Evolutionary conservation across 2,329 filamentous ascomycete species (phyloP).

Genomic region (Pezizomycotina sp.): DNA sequence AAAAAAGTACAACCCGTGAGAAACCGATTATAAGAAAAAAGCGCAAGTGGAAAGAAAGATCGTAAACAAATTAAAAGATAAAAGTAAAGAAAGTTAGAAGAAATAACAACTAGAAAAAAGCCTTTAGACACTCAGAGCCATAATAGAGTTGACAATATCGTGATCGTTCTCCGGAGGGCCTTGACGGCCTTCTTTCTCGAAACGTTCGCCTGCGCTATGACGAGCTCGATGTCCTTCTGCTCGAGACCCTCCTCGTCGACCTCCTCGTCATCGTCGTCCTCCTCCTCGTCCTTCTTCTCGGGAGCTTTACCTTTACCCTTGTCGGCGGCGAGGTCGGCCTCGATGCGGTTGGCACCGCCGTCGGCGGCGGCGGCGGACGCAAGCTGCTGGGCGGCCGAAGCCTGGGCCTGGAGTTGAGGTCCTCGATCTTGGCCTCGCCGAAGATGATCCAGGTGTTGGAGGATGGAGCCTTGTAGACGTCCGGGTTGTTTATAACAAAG

Average conservation of each 20-base stretch:
- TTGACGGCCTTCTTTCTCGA: conserved; percentile 98
- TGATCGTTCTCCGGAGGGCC: conserved; percentile 98
- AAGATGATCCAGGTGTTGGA: conserved; percentile 98
- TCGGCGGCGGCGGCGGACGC: conserved; percentile 50
- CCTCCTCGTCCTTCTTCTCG: conserved; percentile 55
- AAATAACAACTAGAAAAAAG: too few species aligned
- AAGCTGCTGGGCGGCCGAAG: conserved; percentile 87
- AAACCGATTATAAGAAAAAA: too few species aligned
- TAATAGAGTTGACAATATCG: conserved; percentile 99
- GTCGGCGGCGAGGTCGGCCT: conserved; percentile 45
- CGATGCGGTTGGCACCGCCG: conserved; percentile 49
- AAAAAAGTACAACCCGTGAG: too few species aligned
- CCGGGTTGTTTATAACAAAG: conserved; percentile 98
- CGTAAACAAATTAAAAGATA: too few species aligned
- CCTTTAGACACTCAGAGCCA: too few species aligned
- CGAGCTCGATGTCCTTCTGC: conserved; percentile 97
- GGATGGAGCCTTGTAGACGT: conserved; percentile 97
- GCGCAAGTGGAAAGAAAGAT: too few species aligned
- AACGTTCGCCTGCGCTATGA: conserved; percentile 76
- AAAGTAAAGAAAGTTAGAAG: too few species aligned
- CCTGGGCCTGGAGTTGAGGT: conserved; percentile 97
- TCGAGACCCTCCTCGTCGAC: conserved; percentile 88
- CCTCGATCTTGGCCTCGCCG: conserved; percentile 99
- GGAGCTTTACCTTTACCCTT: conserved; percentile 52
- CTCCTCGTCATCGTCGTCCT: conserved; percentile 88